Evolutionary conservation across 768 basidiomycete genomes (phyloP).

Genomic region (Rhodotorula toruloides): DNA sequence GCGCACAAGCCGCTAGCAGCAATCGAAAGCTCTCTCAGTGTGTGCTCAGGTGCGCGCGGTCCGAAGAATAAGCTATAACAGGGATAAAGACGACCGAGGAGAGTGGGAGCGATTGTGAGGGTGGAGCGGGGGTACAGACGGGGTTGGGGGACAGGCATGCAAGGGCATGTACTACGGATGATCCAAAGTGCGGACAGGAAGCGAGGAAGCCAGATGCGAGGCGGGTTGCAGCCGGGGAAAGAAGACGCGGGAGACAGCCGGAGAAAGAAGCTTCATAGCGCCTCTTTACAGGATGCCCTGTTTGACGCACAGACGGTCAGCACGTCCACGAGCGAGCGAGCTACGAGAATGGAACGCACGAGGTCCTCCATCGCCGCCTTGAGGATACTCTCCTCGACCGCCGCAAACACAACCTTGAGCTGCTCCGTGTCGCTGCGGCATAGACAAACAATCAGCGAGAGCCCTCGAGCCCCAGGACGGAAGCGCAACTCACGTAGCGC

Average conservation of each 20-base stretch:
- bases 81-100: too few species aligned
- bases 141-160: too few species aligned
- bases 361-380: conserved; percentile 37
- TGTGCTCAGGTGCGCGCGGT: too few species aligned
- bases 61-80: too few species aligned
- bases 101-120: too few species aligned
- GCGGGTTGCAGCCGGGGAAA: not conserved
- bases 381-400: conserved; percentile 45
- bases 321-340: not conserved
- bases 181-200: too few species aligned
- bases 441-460: not conserved
- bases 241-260: not conserved
- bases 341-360: not conserved
- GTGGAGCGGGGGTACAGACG: too few species aligned
- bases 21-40: too few species aligned
- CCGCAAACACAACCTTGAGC: conserved; percentile 45
- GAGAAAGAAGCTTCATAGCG: not conserved
- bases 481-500: conserved; percentile 21
- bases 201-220: too few species aligned
- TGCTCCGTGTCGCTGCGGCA: conserved; percentile 39
- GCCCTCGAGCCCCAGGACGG: too few species aligned
- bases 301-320: not conserved
- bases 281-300: conserved; percentile 8
- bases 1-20: too few species aligned
- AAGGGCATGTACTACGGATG: too few species aligned